Evolutionary conservation across 192 early-diverging fungal genomes (phyloP).

Genomic region (Gaertneriomyces sp.): DNA sequence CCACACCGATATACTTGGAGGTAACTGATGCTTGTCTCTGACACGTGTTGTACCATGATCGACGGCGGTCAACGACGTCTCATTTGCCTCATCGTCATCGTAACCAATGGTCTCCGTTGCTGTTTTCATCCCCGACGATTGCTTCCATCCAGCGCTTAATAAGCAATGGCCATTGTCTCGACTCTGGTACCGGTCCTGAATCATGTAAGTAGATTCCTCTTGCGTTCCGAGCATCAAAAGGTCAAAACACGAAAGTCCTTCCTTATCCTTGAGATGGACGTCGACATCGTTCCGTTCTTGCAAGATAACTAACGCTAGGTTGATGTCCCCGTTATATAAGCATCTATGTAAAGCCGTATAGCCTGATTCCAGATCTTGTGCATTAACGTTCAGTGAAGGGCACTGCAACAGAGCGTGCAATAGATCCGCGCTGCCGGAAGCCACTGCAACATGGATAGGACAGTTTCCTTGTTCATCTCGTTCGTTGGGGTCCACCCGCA

Average conservation of each 20-base stretch:
- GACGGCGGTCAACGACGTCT: background rate
- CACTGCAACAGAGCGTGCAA: constrained; percentile 16
- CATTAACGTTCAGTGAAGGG: constrained; percentile 52
- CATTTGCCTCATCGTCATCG: constrained; percentile 26
- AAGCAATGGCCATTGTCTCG: background rate
- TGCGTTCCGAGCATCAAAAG: constrained; percentile 34
- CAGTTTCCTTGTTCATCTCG: constrained; percentile 29
- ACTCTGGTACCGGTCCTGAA: background rate
- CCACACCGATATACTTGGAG: constrained; percentile 42
- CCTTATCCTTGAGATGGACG: constrained; percentile 48
- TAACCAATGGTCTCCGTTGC: background rate
- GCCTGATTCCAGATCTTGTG: constrained; percentile 60
- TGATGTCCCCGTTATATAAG: constrained; percentile 58
- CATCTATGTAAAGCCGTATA: constrained; percentile 69
- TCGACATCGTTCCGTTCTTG: constrained; percentile 45
- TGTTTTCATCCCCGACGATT: no score
- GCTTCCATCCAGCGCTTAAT: background rate
- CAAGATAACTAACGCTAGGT: constrained; percentile 47
- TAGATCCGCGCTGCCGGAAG: constrained; percentile 16
- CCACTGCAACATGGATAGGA: constrained; percentile 24
- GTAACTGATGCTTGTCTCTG: constrained; percentile 52
- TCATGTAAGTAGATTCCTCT: background rate
- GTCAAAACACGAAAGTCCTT: constrained; percentile 50
- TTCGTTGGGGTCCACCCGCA: constrained; percentile 9
- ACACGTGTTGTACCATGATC: constrained; percentile 49